Conservation (phyloP, 805 yeast genomes). For the Priceomyces carsonii region DNA sequence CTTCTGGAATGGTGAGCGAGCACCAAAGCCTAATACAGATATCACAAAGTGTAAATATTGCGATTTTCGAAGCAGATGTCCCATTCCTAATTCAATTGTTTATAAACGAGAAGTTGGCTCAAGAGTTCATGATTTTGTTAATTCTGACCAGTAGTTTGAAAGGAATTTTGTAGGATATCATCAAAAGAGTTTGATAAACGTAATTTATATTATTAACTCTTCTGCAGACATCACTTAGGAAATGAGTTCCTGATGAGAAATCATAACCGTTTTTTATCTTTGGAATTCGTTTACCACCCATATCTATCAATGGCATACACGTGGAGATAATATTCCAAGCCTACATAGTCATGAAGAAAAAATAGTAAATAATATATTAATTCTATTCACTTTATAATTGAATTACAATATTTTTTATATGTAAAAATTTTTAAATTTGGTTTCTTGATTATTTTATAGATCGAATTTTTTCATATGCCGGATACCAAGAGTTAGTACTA, state of each 20-base stretch:
- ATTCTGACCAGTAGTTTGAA: neutral
- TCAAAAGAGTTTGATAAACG: slow-evolving; percentile 23
- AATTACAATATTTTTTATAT: no score
- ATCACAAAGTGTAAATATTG: slow-evolving; percentile 53
- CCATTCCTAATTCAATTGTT: slow-evolving; percentile 17
- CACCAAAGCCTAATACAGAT: slow-evolving; percentile 46
- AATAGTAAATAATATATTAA: no score
- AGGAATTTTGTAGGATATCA: slow-evolving; percentile 21
- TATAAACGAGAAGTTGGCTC: slow-evolving; percentile 7
- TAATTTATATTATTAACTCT: slow-evolving; percentile 14
- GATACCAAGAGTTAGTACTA: no score
- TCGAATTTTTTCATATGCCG: no score
- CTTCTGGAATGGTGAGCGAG: slow-evolving; percentile 62
- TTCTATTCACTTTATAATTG: no score
- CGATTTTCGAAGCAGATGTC: slow-evolving; percentile 42
- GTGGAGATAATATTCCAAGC: slow-evolving; percentile 32
- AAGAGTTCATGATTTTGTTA: slow-evolving; percentile 9
- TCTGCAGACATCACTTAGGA: slow-evolving; percentile 25
- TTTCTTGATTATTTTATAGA: no score
- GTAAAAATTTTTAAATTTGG: no score
- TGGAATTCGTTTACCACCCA: slow-evolving; percentile 46
- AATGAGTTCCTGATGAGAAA: neutral
- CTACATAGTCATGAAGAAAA: no score
- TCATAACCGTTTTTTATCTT: slow-evolving; percentile 15
- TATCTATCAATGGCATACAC: slow-evolving; percentile 33